phyloP scores from a whole-genome alignment of 1,139 yeast genomes.

The Taiozyma sp. region DNA sequence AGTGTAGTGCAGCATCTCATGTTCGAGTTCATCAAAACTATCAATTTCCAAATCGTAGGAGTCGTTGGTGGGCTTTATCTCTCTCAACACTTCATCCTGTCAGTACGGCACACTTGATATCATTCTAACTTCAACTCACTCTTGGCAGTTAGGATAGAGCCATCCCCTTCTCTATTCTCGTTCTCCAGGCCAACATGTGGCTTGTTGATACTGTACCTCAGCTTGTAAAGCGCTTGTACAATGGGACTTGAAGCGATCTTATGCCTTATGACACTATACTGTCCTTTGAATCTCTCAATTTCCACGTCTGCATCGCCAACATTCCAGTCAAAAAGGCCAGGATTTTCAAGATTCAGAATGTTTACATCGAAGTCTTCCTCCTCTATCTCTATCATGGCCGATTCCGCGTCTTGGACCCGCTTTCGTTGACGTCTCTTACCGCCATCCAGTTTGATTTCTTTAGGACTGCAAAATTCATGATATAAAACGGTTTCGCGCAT shows the following conservation, averaged over 20 bases:
- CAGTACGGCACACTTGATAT: not conserved
- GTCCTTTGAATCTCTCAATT: conserved; percentile 1
- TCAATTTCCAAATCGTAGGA: conserved; percentile 18
- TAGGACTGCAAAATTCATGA: not conserved
- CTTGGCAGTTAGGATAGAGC: conserved; percentile 9
- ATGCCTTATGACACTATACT: conserved; percentile 14
- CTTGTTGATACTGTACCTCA: conserved; percentile 13
- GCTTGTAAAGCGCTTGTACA: conserved; percentile 8
- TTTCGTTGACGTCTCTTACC: not conserved
- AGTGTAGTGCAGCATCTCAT: conserved; percentile 16
- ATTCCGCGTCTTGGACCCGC: not conserved
- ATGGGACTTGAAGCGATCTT: conserved; percentile 15
- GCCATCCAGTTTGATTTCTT: not conserved
- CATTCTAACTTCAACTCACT: conserved; percentile 1
- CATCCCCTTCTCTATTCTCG: conserved; percentile 10
- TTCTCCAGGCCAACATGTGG: conserved; percentile 16
- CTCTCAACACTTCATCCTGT: conserved; percentile 9
- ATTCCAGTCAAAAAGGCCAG: conserved; percentile 7
- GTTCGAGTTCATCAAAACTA: conserved; percentile 20
- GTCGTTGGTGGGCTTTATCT: conserved; percentile 14
- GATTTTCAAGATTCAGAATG: not conserved
- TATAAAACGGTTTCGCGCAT: not conserved
- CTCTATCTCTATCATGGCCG: conserved; percentile 6
- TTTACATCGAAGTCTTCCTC: conserved; percentile 3
- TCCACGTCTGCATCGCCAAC: not conserved